Evolutionary conservation across 345 rosid genomes (phyloP).

Genomic region (Citrus hindsii): DNA sequence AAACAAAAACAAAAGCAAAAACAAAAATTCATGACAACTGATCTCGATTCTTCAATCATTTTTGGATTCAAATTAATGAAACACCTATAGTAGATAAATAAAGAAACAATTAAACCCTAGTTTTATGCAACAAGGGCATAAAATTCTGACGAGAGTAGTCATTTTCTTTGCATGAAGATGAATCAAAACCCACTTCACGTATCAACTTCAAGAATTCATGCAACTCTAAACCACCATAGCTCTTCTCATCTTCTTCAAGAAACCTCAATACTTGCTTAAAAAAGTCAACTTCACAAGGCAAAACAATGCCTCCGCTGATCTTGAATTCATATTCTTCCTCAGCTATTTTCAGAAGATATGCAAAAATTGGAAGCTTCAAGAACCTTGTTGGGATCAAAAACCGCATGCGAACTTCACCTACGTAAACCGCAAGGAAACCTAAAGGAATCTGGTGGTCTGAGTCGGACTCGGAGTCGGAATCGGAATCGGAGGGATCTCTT

Average conservation of each 20-base stretch:
- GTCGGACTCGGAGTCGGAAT: not conserved
- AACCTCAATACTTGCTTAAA: constrained; percentile 9
- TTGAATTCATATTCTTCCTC: constrained; percentile 20
- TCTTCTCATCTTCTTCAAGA: constrained; percentile 17
- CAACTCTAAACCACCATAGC: constrained; percentile 7
- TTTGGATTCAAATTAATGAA: too few species aligned
- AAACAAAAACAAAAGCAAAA: too few species aligned
- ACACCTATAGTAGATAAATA: too few species aligned
- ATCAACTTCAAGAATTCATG: constrained; percentile 8
- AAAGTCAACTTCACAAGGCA: constrained; percentile 18
- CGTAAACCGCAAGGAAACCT: constrained; percentile 15
- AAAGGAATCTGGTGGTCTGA: not conserved
- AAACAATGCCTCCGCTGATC: constrained; percentile 17
- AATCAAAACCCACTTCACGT: constrained; percentile 3
- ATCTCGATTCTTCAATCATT: too few species aligned
- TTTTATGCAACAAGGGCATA: not conserved
- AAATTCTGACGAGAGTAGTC: not conserved
- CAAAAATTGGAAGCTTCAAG: constrained; percentile 14
- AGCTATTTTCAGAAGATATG: constrained; percentile 13
- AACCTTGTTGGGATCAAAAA: constrained; percentile 16
- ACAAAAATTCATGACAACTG: too few species aligned
- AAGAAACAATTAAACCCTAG: not conserved
- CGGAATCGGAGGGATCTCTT: not conserved
- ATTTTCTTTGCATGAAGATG: constrained; percentile 4
- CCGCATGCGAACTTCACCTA: constrained; percentile 1